Conservation (phyloP, 306 rosid species). For the Prinsepia uniflora region DNA sequence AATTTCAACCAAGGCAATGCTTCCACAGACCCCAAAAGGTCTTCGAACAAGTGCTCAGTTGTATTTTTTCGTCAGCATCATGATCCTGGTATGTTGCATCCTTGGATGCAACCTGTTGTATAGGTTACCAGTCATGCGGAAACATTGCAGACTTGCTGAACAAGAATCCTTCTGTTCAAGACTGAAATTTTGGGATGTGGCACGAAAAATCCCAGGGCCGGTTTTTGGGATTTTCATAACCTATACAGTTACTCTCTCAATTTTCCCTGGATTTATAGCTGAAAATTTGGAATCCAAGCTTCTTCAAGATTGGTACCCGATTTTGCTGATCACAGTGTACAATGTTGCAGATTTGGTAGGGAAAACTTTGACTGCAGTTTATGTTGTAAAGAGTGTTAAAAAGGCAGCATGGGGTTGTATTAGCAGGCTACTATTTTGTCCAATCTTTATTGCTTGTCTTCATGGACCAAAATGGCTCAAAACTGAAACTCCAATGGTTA, state of each 20-base stretch:
- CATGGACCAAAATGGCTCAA: slow-evolving; percentile 83
- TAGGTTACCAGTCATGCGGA: slow-evolving; percentile 74
- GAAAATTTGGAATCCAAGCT: slow-evolving; percentile 64
- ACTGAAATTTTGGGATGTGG: slow-evolving; percentile 53
- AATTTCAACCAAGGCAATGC: slow-evolving; percentile 75
- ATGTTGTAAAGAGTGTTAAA: slow-evolving; percentile 47
- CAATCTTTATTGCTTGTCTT: slow-evolving; percentile 69
- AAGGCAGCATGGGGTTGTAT: slow-evolving; percentile 59
- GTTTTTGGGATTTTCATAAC: slow-evolving; percentile 67
- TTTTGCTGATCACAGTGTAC: slow-evolving; percentile 68
- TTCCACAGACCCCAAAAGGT: slow-evolving; percentile 74
- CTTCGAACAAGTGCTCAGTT: slow-evolving; percentile 77
- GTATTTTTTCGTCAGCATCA: slow-evolving; percentile 65
- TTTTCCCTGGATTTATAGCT: slow-evolving; percentile 85
- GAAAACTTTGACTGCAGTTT: slow-evolving; percentile 70
- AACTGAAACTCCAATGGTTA: slow-evolving; percentile 55
- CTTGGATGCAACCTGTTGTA: slow-evolving; percentile 62
- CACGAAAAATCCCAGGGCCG: slow-evolving; percentile 50
- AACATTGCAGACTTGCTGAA: slow-evolving; percentile 36
- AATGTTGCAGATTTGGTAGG: slow-evolving; percentile 74
- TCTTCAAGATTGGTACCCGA: slow-evolving; percentile 88
- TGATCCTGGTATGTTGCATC: slow-evolving; percentile 68
- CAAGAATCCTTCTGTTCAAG: slow-evolving; percentile 40
- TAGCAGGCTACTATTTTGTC: slow-evolving; percentile 67
- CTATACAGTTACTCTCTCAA: slow-evolving; percentile 76